Percentiles rank a stretch among this genome's conserved stretches.
phyloP scores from a whole-genome alignment of 192 early-diverging fungal genomes.

The Gaertneriomyces sp. region DNA sequence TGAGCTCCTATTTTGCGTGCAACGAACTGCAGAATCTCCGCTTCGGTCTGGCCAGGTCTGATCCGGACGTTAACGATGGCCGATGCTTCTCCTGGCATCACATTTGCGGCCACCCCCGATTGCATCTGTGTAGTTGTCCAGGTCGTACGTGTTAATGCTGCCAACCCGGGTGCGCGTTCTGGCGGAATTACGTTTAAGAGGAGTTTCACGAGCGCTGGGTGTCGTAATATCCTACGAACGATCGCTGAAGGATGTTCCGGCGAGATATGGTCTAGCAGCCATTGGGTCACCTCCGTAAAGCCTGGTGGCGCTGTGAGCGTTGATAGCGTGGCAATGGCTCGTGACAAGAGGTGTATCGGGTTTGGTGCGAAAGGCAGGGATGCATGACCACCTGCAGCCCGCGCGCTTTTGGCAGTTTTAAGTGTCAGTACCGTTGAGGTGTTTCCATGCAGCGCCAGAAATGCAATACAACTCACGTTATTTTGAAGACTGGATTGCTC shows the following conservation, averaged over 20 bases:
- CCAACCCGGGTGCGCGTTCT: conserved; percentile 8
- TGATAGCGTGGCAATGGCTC: conserved; percentile 32
- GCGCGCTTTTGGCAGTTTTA: background rate
- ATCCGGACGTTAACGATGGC: conserved; percentile 13
- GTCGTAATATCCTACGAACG: conserved; percentile 4
- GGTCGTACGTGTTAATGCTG: conserved; percentile 25
- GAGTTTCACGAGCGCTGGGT: background rate
- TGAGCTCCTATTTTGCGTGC: conserved; percentile 11
- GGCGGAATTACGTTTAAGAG: conserved; percentile 3
- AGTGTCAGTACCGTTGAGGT: background rate
- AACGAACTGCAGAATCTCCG: conserved; percentile 3
- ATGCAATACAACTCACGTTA: too few relatives aligned
- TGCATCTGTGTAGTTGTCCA: conserved; percentile 1
- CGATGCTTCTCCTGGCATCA: conserved; percentile 13
- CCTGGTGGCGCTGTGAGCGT: conserved; percentile 18
- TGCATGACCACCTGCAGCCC: conserved; percentile 43
- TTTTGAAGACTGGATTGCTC: conserved; percentile 33
- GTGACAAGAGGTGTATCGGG: conserved; percentile 37
- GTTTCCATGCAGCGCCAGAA: too few relatives aligned
- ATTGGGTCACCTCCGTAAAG: conserved; percentile 21
- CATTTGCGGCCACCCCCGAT: conserved; percentile 6
- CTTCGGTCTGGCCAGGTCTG: conserved; percentile 13
- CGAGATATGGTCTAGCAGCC: conserved; percentile 3
- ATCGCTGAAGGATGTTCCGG: conserved; percentile 12
- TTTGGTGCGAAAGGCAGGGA: conserved; percentile 40